Percentiles rank a stretch among this genome's conserved stretches.
These are phyloP conservation scores for Dothideomycetidae sp. DNA, from an alignment of 2,329 filamentous ascomycete species.

Conservation along the genomic window DNA sequence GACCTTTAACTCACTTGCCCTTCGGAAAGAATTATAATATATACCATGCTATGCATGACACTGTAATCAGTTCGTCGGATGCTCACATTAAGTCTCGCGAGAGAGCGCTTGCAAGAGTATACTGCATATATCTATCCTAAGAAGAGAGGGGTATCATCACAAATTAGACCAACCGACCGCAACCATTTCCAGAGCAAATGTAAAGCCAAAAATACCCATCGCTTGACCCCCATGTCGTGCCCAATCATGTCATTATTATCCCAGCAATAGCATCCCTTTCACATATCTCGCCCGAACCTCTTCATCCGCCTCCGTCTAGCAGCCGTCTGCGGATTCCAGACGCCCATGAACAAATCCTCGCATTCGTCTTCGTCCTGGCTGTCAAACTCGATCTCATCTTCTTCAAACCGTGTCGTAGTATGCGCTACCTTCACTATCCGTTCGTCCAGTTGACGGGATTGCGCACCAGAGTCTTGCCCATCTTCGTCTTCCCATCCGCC, in stretches of 20 bases:
- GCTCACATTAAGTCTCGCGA: too few species aligned
- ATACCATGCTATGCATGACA: too few species aligned
- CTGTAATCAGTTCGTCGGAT: too few species aligned
- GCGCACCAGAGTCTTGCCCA: slow-evolving; percentile 11
- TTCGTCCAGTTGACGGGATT: neutral
- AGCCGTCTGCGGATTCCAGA: slow-evolving; percentile 45
- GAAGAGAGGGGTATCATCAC: neutral
- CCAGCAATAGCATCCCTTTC: slow-evolving; percentile 1
- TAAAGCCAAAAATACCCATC: too few species aligned
- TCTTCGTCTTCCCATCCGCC: slow-evolving; percentile 25
- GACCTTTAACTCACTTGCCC: too few species aligned
- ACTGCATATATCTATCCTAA: too few species aligned
- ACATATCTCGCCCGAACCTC: slow-evolving; percentile 11
- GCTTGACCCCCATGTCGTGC: neutral
- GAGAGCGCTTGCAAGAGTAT: too few species aligned
- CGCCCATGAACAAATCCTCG: slow-evolving; percentile 48
- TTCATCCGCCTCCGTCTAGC: slow-evolving; percentile 29
- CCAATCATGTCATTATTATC: neutral
- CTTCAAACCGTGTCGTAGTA: slow-evolving; percentile 1
- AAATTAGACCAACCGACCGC: too few species aligned
- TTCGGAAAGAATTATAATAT: too few species aligned
- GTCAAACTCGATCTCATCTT: slow-evolving; percentile 42
- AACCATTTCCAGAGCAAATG: too few species aligned
- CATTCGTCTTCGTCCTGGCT: slow-evolving; percentile 53
- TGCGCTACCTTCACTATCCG: neutral